phyloP scores from a whole-genome alignment of 441 rosid species.

The Viola pubescens region DNA sequence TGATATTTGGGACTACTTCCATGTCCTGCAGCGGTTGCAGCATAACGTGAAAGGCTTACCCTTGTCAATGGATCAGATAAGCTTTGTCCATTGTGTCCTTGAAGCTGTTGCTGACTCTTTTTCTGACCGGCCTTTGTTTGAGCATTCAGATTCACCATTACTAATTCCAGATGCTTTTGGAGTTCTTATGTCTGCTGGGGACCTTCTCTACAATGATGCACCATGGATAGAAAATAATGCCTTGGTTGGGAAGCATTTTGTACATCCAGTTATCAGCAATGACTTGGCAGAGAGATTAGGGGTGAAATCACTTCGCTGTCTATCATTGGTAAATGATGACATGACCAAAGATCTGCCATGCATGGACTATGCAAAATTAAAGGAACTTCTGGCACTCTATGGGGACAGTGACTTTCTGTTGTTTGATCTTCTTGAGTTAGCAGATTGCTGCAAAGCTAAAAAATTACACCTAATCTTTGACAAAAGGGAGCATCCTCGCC shows the following conservation, averaged over 20 bases:
- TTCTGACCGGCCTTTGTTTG: constrained; percentile 43
- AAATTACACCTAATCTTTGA: constrained; percentile 76
- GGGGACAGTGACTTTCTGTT: constrained; percentile 78
- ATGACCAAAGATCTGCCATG: constrained; percentile 89
- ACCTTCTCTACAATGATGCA: constrained; percentile 94
- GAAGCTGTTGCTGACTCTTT: constrained; percentile 83
- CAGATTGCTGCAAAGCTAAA: constrained; percentile 91
- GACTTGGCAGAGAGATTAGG: constrained; percentile 87
- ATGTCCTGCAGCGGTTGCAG: constrained; percentile 62
- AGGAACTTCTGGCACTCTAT: constrained; percentile 66
- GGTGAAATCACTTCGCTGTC: constrained; percentile 78
- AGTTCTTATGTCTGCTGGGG: constrained; percentile 48
- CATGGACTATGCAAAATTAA: constrained; percentile 80
- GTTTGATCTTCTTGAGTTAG: constrained; percentile 95
- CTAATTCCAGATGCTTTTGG: constrained; percentile 79
- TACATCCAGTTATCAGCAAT: constrained; percentile 77
- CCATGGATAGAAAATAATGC: constrained; percentile 90
- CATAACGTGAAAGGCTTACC: constrained; percentile 58
- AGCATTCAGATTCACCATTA: constrained; percentile 47
- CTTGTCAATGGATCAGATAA: constrained; percentile 62
- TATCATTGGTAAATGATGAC: constrained; percentile 79
- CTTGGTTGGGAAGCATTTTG: constrained; percentile 63
- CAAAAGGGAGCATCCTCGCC: constrained; percentile 87
- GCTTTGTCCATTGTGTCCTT: constrained; percentile 76
- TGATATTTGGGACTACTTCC: constrained; percentile 73